Base-by-base conservation (phyloP, 768 basidiomycete genomes). In the Serendipita indica region DNA sequence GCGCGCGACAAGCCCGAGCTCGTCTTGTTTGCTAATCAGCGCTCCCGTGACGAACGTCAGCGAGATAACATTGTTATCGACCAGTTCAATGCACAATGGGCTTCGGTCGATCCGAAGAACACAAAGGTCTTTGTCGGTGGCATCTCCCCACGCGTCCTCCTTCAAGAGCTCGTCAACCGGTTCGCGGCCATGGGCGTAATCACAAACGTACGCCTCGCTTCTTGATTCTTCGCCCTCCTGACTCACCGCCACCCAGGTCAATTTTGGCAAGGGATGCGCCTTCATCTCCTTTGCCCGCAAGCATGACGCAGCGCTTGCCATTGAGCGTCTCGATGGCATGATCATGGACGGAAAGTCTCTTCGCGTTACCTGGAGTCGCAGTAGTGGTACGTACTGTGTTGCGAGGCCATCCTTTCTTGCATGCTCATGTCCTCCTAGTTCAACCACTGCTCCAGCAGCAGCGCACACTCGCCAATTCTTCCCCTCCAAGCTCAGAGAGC, bases 261-360 rank as follows among this genome's bases (percentile, higher is more conserved):
- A 46, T 27, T 46, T 46, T 46, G 45, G 45, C 25, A 46, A 46
- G 25, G 45, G 45, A 13, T 46, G 45, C 25, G 45, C 45, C 14
- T 46, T 46, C 45, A 46, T 46, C 45, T 46, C 45, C 14, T 46
- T n/a, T 20, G 45, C 45, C 27, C 45, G 45, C 45, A 46, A 46
- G 45, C 27, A 10, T 13, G 45, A 46, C 45, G 45, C 45, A 10
- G 25, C 45, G 13, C 12, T 27, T 27, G 45, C 45, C 14, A 46
- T 46, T 20, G 25, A 46, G 45, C 12, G 25, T 10, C 13, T 46
- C 13, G 45, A 46, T 46, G 45, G 45, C 45, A 16, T 46, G 14
- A 22, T 46, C 27, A 14, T 46, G 14, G 45, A 46, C 25, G 25
- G 45, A 14, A 46, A 46, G 45, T 14, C 45, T 27, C 45, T 46